These are phyloP conservation scores for Dendrocalamus latiflorus DNA, from an alignment of 202 grass and related monocot genomes.

Conservation along the genomic window DNA sequence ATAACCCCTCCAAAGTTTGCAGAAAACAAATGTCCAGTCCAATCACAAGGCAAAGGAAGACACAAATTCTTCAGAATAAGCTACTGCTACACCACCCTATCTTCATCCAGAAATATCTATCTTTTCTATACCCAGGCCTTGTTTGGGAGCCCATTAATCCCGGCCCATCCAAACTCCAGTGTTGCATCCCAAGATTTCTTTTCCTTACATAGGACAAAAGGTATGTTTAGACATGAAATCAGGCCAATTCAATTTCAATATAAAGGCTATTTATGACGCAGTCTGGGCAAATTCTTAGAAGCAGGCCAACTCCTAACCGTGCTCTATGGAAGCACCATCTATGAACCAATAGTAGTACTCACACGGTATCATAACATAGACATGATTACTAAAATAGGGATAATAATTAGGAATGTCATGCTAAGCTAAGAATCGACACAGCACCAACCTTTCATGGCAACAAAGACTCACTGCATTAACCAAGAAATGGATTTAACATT, in stretches of 20 bases:
- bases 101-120: neutral
- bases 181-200: neutral
- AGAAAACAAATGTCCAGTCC: neutral
- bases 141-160: too few species aligned
- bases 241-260: neutral
- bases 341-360: neutral
- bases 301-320: neutral
- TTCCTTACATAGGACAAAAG: neutral
- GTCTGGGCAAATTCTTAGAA: neutral
- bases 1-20: neutral
- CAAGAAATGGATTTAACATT: neutral
- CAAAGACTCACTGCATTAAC: neutral
- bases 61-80: neutral
- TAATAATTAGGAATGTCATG: neutral
- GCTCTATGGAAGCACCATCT: too few species aligned
- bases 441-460: neutral
- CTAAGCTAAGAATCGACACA: neutral
- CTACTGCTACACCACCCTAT: neutral
- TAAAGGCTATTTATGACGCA: neutral
- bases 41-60: neutral
- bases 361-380: neutral
- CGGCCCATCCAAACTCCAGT: neutral
- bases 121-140: neutral
- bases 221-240: neutral
- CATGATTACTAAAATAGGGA: neutral